Conservation (phyloP, 2,329 filamentous ascomycete species). For the Sporothrix euskadiensis region DNA sequence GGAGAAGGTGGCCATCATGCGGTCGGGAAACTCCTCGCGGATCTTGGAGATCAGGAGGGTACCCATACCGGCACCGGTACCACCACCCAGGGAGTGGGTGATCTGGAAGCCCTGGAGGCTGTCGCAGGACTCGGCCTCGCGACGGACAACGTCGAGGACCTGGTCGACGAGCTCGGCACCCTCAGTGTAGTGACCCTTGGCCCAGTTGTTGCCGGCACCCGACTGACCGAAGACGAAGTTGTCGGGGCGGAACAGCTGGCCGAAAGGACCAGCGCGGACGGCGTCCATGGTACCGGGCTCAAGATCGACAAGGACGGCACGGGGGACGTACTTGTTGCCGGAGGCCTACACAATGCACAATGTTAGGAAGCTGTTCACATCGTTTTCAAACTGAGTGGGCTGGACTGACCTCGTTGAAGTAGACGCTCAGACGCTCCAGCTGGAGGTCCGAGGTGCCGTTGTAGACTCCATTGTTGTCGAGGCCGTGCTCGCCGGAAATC, state of each 20-base stretch:
- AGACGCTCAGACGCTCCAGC: slow-evolving; percentile 88
- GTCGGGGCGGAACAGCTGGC: slow-evolving; percentile 98
- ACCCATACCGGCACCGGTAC: slow-evolving; percentile 99
- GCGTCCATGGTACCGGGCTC: slow-evolving; percentile 99
- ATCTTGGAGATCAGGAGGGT: slow-evolving; percentile 99
- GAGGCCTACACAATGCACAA: slow-evolving; percentile 64
- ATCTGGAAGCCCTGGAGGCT: slow-evolving; percentile 99
- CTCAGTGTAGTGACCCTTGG: slow-evolving; percentile 99
- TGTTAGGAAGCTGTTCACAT: background rate
- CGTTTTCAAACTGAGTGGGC: too few relatives aligned
- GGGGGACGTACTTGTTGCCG: slow-evolving; percentile 98
- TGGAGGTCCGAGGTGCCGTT: slow-evolving; percentile 98
- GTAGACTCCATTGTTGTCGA: slow-evolving; percentile 97
- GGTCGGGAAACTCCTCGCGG: slow-evolving; percentile 99
- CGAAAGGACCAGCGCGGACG: slow-evolving; percentile 95
- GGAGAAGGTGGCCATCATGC: slow-evolving; percentile 99
- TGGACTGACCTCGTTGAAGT: slow-evolving; percentile 58
- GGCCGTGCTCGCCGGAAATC: slow-evolving; percentile 89
- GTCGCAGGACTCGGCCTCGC: slow-evolving; percentile 98
- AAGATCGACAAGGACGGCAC: slow-evolving; percentile 98
- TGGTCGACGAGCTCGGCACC: slow-evolving; percentile 98
- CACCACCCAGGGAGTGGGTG: slow-evolving; percentile 99
- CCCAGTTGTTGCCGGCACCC: slow-evolving; percentile 99
- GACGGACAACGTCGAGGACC: slow-evolving; percentile 96
- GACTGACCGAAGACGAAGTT: slow-evolving; percentile 99